A percentile compares a stretch with the other conserved stretches of the same genome.
Conservation (phyloP, 169 alveolate species). For the Plasmodium gaboni region DNA sequence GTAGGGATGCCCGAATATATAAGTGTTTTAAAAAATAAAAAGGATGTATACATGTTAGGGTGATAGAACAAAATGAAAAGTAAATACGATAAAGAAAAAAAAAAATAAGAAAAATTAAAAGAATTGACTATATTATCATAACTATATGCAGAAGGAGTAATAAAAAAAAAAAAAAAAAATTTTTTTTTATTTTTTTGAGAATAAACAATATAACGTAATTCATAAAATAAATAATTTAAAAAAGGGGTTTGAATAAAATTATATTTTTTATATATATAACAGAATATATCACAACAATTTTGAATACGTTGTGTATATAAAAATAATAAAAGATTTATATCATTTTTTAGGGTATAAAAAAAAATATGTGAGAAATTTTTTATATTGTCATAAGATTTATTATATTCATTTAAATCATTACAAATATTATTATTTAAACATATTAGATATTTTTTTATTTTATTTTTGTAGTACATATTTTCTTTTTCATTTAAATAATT, state of each 20-base stretch:
- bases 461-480: conserved; percentile 38
- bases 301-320: conserved; percentile 38
- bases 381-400: neutral
- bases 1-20: conserved; percentile 8
- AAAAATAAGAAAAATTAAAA: conserved; percentile 52
- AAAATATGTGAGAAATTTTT: neutral
- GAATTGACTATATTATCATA: conserved; percentile 23
- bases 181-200: conserved; percentile 11
- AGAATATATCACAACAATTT: conserved; percentile 39
- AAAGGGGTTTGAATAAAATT: conserved; percentile 21
- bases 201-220: conserved; percentile 13
- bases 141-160: neutral
- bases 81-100: conserved; percentile 33
- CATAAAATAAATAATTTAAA: conserved; percentile 26
- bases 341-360: conserved; percentile 29
- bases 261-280: conserved; percentile 44
- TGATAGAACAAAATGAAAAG: conserved; percentile 40
- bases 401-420: neutral
- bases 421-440: conserved; percentile 16
- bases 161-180: neutral
- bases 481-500: conserved; percentile 62
- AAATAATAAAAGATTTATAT: conserved; percentile 32
- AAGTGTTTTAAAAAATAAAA: conserved; percentile 15
- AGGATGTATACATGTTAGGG: neutral
- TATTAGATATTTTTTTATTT: conserved; percentile 7